Conservation (phyloP, 768 basidiomycete genomes). For the Coprinopsis strossmayeri region DNA sequence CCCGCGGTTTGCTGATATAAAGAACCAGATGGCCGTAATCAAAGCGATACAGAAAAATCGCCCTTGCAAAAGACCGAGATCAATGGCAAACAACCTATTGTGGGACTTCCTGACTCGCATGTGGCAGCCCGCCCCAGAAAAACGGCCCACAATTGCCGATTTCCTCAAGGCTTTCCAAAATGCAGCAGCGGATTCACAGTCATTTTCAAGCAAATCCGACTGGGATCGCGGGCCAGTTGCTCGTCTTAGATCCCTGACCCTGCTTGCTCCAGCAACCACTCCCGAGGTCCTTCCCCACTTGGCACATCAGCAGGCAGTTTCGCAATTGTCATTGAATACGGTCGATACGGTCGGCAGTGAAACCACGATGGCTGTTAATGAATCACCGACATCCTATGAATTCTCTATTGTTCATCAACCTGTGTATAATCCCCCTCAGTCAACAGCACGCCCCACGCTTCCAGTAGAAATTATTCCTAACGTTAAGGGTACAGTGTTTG, state of each 20-base stretch:
- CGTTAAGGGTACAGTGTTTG: background rate
- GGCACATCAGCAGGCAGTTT: no score
- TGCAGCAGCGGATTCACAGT: background rate
- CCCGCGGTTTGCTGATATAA: background rate
- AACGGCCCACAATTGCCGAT: slow-evolving; percentile 1
- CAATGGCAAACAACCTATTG: background rate
- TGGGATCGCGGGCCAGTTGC: background rate
- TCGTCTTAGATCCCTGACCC: background rate
- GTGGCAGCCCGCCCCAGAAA: background rate
- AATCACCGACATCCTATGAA: no score
- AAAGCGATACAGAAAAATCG: background rate
- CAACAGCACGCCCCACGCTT: no score
- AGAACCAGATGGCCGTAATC: background rate
- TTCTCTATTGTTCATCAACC: no score
- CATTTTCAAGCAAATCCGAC: background rate
- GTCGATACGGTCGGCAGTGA: no score
- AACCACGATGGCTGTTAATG: no score
- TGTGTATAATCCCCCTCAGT: no score
- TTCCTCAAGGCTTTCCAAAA: background rate
- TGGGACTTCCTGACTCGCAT: background rate
- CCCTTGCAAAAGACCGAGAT: background rate
- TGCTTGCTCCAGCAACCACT: background rate
- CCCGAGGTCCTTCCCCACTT: no score
- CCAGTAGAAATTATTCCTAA: background rate
- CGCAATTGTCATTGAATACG: no score